These are phyloP conservation scores for Cydonia oblonga DNA, from an alignment of 331 rosid species.

Conservation along the genomic window DNA sequence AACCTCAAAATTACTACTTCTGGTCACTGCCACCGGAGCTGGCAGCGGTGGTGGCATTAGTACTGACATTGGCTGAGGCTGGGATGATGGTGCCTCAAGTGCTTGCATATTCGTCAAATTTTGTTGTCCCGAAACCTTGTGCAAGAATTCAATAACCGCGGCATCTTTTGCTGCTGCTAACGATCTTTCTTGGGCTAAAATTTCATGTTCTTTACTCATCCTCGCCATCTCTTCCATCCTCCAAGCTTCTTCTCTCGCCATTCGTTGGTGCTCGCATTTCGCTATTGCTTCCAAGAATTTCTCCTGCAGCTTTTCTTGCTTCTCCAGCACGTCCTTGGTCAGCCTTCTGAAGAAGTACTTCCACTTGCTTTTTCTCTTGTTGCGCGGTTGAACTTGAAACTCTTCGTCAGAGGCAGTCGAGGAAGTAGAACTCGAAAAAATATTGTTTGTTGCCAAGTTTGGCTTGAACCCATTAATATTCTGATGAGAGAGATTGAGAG, in stretches of 20 bases:
- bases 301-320: conserved; percentile 79
- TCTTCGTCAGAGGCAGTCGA: conserved; percentile 77
- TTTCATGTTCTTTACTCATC: conserved; percentile 51
- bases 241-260: conserved; percentile 57
- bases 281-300: conserved; percentile 62
- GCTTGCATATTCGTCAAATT: background rate
- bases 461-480: background rate
- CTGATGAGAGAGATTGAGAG: background rate
- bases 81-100: background rate
- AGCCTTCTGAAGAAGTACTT: conserved; percentile 57
- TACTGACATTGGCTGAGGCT: background rate
- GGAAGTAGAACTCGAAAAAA: conserved; percentile 47
- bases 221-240: conserved; percentile 56
- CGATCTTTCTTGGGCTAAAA: conserved; percentile 62
- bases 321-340: conserved; percentile 53
- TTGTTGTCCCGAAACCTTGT: conserved; percentile 29
- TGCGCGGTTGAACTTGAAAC: conserved; percentile 40
- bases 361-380: conserved; percentile 60
- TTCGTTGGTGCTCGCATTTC: conserved; percentile 47
- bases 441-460: background rate
- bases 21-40: background rate
- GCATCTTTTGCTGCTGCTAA: conserved; percentile 58
- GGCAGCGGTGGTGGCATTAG: background rate
- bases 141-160: conserved; percentile 53
- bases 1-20: conserved; percentile 1